A percentile compares a stretch with the other conserved stretches of the same genome.
Evolutionary conservation across 1,284 basidiomycete genomes (phyloP).

Genomic region (Flammula alnicola): DNA sequence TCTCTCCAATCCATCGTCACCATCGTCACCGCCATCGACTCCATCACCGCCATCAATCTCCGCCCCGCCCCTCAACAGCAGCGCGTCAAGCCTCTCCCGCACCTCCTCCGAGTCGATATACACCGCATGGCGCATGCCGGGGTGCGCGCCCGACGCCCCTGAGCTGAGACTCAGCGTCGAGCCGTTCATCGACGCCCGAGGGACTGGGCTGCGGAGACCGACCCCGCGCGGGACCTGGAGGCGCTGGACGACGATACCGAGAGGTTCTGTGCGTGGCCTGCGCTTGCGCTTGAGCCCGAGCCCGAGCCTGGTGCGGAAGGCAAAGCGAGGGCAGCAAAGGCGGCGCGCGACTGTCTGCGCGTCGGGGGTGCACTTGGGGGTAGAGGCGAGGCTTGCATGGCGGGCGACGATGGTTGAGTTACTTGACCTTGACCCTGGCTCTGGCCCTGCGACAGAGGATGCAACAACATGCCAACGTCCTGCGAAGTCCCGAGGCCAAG

Average conservation of each 20-base stretch:
- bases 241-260: constrained; percentile 1
- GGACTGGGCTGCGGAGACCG: neutral
- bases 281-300: no score
- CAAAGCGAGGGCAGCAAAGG: neutral
- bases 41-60: neutral
- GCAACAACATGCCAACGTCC: neutral
- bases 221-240: neutral
- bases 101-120: constrained; percentile 38
- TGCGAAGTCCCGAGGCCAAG: neutral
- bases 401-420: neutral
- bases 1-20: neutral
- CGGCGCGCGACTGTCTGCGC: constrained; percentile 15
- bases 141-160: neutral
- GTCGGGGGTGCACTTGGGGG: constrained; percentile 24
- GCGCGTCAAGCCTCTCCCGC: constrained; percentile 25
- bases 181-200: constrained; percentile 5
- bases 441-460: neutral
- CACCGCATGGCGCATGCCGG: constrained; percentile 34
- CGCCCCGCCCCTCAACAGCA: constrained; percentile 17
- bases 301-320: no score
- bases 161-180: neutral
- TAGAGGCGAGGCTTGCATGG: constrained; percentile 18
- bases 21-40: neutral
- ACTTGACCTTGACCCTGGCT: neutral
- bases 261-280: neutral